These are phyloP conservation scores for Botrytis byssoidea DNA, from an alignment of 2,329 filamentous ascomycete species.

Conservation along the genomic window DNA sequence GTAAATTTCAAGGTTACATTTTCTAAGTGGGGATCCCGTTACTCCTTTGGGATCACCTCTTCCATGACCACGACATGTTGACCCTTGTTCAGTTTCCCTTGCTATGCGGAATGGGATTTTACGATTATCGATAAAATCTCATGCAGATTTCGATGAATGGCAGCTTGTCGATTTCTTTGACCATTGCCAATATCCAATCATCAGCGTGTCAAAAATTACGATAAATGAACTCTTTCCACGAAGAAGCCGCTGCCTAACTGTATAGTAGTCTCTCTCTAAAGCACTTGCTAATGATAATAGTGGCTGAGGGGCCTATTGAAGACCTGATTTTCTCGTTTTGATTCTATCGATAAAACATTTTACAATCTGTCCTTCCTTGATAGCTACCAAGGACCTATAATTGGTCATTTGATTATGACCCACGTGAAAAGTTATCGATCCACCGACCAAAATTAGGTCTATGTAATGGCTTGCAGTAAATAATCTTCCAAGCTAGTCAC, in stretches of 20 bases:
- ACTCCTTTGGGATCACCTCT: not conserved
- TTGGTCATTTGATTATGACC: not conserved
- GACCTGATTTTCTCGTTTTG: not conserved
- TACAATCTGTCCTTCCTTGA: not conserved
- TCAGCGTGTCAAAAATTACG: not conserved
- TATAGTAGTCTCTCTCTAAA: not conserved
- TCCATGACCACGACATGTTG: not conserved
- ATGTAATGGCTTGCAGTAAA: not conserved
- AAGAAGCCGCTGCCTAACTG: not conserved
- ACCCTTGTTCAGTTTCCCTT: not conserved
- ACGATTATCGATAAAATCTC: not conserved
- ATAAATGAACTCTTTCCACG: not conserved
- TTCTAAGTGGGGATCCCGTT: constrained; percentile 7
- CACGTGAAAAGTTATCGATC: not conserved
- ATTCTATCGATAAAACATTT: not conserved
- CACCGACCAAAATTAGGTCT: not conserved
- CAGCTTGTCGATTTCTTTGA: not conserved
- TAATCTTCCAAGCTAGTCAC: not conserved
- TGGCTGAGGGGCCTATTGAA: not conserved
- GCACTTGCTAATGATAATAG: not conserved
- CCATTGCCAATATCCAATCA: not conserved
- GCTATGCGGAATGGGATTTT: not conserved
- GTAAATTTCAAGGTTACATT: not conserved
- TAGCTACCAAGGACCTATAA: not conserved
- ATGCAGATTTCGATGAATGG: not conserved